Percentiles rank a stretch among this genome's conserved stretches.
phyloP scores from a whole-genome alignment of 371 early-diverging fungal genomes.

The Rhizopus microsporus region DNA sequence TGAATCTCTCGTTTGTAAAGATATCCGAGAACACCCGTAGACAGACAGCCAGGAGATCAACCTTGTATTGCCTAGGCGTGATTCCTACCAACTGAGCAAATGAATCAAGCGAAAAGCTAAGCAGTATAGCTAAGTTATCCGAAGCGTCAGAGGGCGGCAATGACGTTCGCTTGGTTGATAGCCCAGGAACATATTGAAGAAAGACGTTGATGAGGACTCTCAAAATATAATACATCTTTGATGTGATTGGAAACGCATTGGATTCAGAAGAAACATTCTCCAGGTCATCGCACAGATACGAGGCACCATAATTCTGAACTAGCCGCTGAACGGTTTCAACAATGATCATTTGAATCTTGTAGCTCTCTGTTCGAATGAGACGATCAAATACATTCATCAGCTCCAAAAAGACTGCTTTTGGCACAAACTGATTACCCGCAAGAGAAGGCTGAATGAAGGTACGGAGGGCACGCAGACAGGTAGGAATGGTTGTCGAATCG shows the following conservation, averaged over 20 bases:
- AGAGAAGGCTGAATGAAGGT: conserved; percentile 48
- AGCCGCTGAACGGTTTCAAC: conserved; percentile 49
- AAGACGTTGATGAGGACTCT: conserved; percentile 52
- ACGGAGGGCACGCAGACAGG: conserved; percentile 42
- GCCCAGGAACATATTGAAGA: conserved; percentile 45
- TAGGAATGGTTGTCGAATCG: conserved; percentile 34
- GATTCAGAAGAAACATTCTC: conserved; percentile 41
- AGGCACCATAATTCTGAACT: conserved; percentile 42
- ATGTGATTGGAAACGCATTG: conserved; percentile 45
- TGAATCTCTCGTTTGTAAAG: conserved; percentile 31
- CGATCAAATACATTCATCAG: conserved; percentile 67
- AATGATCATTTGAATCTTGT: conserved; percentile 45
- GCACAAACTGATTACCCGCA: conserved; percentile 43
- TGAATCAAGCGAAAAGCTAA: conserved; percentile 48
- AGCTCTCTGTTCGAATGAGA: conserved; percentile 55
- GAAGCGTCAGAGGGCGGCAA: conserved; percentile 15
- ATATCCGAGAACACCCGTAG: conserved; percentile 44
- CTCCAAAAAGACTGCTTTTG: conserved; percentile 62
- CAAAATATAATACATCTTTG: conserved; percentile 49
- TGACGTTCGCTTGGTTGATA: conserved; percentile 35
- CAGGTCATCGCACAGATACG: conserved; percentile 47
- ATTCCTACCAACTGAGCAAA: conserved; percentile 41
- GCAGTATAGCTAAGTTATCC: conserved; percentile 25
- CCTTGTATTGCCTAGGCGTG: conserved; percentile 42
- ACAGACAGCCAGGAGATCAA: conserved; percentile 48